Evolutionary conservation across 768 basidiomycete genomes (phyloP).

Genomic region (Lentinula sp.): DNA sequence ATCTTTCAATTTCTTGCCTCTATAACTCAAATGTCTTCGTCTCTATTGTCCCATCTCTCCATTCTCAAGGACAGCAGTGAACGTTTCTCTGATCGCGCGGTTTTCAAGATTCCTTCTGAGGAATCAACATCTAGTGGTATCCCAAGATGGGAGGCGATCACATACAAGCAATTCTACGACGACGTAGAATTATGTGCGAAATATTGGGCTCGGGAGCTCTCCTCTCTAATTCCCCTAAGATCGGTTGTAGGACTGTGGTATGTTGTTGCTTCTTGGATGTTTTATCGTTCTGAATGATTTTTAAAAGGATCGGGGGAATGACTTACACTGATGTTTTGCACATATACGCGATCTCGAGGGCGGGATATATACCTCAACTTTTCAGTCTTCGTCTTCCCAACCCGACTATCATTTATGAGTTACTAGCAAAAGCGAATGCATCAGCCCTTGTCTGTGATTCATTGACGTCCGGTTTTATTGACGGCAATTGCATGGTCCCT

Average conservation of each 20-base stretch:
- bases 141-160: constrained; percentile 51
- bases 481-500: constrained; percentile 43
- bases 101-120: constrained; percentile 54
- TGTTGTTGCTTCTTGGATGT: constrained; percentile 15
- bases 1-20: neutral
- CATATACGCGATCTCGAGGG: constrained; percentile 69
- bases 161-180: constrained; percentile 55
- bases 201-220: constrained; percentile 54
- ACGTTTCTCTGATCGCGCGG: constrained; percentile 40
- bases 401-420: constrained; percentile 62
- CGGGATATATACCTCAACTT: constrained; percentile 72
- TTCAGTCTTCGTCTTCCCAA: constrained; percentile 77
- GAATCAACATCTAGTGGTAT: constrained; percentile 34
- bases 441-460: constrained; percentile 57
- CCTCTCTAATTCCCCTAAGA: constrained; percentile 38
- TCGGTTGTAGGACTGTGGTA: constrained; percentile 75
- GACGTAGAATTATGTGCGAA: constrained; percentile 64
- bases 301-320: constrained; percentile 63
- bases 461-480: constrained; percentile 40
- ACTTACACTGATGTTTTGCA: constrained; percentile 66
- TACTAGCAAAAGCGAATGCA: constrained; percentile 57
- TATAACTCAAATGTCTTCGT: neutral
- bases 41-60: constrained; percentile 45
- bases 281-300: neutral
- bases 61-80: constrained; percentile 53